These are phyloP conservation scores for Asparagopsis taxiformis DNA, from an alignment of 31 red algal genomes.

Conservation along the genomic window DNA sequence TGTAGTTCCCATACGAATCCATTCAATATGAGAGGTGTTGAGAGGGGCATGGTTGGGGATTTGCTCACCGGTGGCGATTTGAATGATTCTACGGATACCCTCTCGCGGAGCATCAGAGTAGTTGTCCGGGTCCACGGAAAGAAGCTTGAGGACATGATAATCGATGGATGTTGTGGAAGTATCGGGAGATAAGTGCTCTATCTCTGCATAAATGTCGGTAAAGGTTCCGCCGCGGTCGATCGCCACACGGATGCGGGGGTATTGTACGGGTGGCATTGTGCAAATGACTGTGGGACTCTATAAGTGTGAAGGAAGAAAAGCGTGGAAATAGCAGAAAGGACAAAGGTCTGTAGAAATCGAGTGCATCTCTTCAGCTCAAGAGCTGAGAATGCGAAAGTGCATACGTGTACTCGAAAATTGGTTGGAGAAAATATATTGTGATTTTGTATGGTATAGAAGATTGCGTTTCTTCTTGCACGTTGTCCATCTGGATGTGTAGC, in stretches of 20 bases:
- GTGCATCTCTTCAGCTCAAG: too few relatives aligned
- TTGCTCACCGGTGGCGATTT: slow-evolving; percentile 12
- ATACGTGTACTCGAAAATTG: too few relatives aligned
- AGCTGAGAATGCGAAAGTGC: too few relatives aligned
- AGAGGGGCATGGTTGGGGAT: slow-evolving; percentile 16
- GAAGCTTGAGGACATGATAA: slow-evolving; percentile 71
- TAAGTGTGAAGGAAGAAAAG: too few relatives aligned
- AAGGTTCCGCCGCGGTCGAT: slow-evolving; percentile 99
- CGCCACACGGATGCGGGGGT: slow-evolving; percentile 42
- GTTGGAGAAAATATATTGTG: too few relatives aligned
- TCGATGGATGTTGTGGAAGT: background rate
- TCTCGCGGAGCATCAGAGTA: slow-evolving; percentile 90
- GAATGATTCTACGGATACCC: slow-evolving; percentile 87
- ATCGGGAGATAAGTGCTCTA: slow-evolving; percentile 11
- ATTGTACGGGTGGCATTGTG: too few relatives aligned
- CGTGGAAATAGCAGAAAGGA: too few relatives aligned
- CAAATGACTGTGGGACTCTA: too few relatives aligned
- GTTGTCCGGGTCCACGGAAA: slow-evolving; percentile 86
- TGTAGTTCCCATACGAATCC: slow-evolving; percentile 97
- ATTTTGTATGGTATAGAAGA: too few relatives aligned
- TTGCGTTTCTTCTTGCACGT: too few relatives aligned
- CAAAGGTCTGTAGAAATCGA: too few relatives aligned
- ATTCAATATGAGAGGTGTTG: slow-evolving; percentile 60
- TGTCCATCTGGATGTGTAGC: too few relatives aligned
- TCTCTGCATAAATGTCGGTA: slow-evolving; percentile 86